Base-by-base conservation (phyloP, 208 protist genomes). In the Zelonia costaricensis region DNA sequence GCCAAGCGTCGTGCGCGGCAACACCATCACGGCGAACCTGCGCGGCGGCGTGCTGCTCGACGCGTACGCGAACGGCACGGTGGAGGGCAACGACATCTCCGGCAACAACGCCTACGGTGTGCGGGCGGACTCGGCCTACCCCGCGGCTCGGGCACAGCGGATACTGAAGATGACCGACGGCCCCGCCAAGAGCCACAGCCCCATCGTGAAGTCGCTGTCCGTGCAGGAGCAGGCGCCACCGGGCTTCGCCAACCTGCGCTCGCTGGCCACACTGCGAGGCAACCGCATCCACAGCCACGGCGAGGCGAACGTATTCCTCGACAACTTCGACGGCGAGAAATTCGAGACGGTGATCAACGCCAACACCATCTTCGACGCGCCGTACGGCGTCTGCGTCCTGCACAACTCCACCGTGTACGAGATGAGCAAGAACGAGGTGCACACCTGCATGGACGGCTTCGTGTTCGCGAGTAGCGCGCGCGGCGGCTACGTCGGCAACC, bases 1-100 rank as follows among this genome's bases (percentile, higher is more conserved):
- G 3, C 22, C 51, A n/a, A 80, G 76, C 56, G 38, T 74, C 22
- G 44, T 94, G 15, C 15, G 28, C 1, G 35, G 69, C 28, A 93
- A 93, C 56, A 72, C 56, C 56, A 92, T 96, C 31, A 60, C 69
- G 23, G 10, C 66, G 15, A 93, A 93, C 65, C 45, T 38, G 4
- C 79, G 68, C n/a, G 82, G 69, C 40, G 90, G 90, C n/a, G 66
- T 96, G 33, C 60, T 96, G 30, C 33, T 91, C 13, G 87, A 93
- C 45, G 20, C 43, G 13, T 43, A 55, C 28, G 46, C 72, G 0
- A 77, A 72, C 69, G 81, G 73, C 8, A 60, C 74, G 13, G 23
- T 93, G 28, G 80, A 88, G 56, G 74, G 82, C 22, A 96, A 96
- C 69, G 55, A 79, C 33, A 87, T 93, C 55, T 70, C 78, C 44